Conservation (phyloP, 352 stramenopile genomes). For the Phytophthora fragariae region DNA sequence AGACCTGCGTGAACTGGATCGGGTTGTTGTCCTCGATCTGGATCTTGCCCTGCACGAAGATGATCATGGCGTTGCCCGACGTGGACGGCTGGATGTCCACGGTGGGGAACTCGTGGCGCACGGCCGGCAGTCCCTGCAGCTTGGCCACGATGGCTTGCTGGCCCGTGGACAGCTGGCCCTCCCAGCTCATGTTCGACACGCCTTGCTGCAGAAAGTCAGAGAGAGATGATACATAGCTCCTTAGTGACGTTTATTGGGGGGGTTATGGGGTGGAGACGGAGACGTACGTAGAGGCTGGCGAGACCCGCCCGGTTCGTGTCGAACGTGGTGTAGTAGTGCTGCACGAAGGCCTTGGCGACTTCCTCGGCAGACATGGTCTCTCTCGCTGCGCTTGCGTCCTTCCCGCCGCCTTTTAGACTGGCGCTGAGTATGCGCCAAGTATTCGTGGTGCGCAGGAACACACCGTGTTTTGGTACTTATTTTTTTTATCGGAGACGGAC, state of each 20-base stretch:
- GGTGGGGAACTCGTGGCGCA: constrained; percentile 87
- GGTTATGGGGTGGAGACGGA: neutral
- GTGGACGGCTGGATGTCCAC: constrained; percentile 95
- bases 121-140: constrained; percentile 69
- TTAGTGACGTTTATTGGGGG: neutral
- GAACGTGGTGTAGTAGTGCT: constrained; percentile 91
- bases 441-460: constrained; percentile 11
- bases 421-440: constrained; percentile 17
- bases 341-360: constrained; percentile 86
- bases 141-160: constrained; percentile 92
- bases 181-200: constrained; percentile 84
- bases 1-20: constrained; percentile 97
- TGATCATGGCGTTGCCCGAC: constrained; percentile 92
- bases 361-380: constrained; percentile 84
- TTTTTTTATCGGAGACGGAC: neutral
- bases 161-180: constrained; percentile 70
- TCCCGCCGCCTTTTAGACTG: constrained; percentile 35
- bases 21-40: constrained; percentile 94
- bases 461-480: neutral
- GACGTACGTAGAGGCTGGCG: constrained; percentile 82
- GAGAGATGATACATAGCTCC: neutral
- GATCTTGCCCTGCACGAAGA: constrained; percentile 95
- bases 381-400: constrained; percentile 13
- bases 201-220: constrained; percentile 50
- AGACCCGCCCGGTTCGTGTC: constrained; percentile 81